Conservation (phyloP, 2,329 filamentous ascomycete genomes). For the Fusarium incarnatum region DNA sequence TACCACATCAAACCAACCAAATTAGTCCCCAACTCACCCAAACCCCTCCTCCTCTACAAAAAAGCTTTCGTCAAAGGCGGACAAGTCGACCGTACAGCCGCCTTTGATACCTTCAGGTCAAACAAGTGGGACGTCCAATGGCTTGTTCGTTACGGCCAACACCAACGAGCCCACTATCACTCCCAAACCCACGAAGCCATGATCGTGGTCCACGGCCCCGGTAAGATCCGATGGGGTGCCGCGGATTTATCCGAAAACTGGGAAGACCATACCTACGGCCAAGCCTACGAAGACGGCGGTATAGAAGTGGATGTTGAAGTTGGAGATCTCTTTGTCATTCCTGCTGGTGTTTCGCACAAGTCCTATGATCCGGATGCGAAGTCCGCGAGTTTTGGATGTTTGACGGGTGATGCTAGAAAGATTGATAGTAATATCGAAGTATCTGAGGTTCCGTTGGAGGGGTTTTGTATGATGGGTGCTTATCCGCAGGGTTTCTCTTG, state of each 20-base stretch:
- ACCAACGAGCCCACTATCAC: constrained; percentile 23
- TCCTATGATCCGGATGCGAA: constrained; percentile 1
- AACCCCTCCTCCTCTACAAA: constrained; percentile 18
- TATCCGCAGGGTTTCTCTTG: constrained; percentile 11
- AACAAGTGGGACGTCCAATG: constrained; percentile 22
- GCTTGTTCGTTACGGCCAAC: constrained; percentile 8
- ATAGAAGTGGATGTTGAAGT: constrained; percentile 13
- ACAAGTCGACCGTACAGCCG: constrained; percentile 12
- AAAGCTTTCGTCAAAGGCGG: constrained; percentile 5
- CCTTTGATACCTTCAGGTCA: constrained; percentile 3
- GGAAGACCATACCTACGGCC: constrained; percentile 14
- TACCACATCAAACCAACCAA: constrained; percentile 22
- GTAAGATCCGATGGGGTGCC: constrained; percentile 13
- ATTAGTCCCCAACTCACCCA: constrained; percentile 16
- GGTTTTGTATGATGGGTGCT: constrained; percentile 25
- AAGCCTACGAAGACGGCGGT: constrained; percentile 7
- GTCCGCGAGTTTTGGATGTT: neutral
- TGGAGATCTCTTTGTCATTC: constrained; percentile 18
- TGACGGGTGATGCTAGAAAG: constrained; percentile 12
- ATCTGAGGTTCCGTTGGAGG: constrained; percentile 3
- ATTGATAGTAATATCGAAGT: constrained; percentile 6
- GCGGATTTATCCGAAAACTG: constrained; percentile 15
- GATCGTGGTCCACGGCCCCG: constrained; percentile 12
- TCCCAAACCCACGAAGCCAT: constrained; percentile 14
- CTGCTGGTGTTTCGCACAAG: constrained; percentile 19